Base-by-base conservation (phyloP, 225 moss, liverwort and hornwort genomes). In the Polytrichum formosum region DNA sequence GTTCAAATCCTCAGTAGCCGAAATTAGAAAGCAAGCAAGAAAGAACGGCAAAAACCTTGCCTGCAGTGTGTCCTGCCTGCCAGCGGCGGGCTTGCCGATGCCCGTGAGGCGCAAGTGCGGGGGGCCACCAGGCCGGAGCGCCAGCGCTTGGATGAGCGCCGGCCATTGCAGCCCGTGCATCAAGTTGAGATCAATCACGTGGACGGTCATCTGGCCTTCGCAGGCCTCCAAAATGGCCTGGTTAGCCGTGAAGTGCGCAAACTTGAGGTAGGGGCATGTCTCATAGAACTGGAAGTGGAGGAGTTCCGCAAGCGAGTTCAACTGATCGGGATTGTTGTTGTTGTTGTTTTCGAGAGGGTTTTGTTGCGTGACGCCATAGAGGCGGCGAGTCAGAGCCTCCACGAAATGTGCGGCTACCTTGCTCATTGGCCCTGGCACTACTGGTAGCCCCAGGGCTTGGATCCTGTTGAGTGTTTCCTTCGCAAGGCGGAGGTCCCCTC, bases 91-190 rank as follows among this genome's bases (percentile, higher is more conserved):
- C 54, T 83, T 83, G 20, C 92, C 92, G 56, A 92, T 88, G 6
- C 92, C 92, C 22, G 92, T 92, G n/a, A 92, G 77, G 22, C 92
- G 84, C 66, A 92, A 80, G 33, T 67, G 76, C 30, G 92, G 92
- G 23, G 92, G 87, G 4, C 92, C 90, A 6, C 87, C 90, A 5
- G 87, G 83, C 18, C 92, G 83, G 1, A 90, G 67, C 25, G 92
- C 92, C 1, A 92, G 83, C 19, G 92, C 87, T 67, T 92, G 92
- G 55, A 92, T 90, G 64, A 92, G 78, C n/a, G 92, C 90, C 4
- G 92, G 90, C 92, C 92, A 92, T 71, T 92, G 92, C 13, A 90
- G 55, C 5, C 92, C 92, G 33, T 92, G 88, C 85, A 90, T 79
- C 4, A 92, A 76, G 72, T 90, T 90, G 64, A 87, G 87, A 60